Evolutionary conservation across 139 green algal genomes (phyloP).

Genomic region (Astrephomene gubernaculifera): DNA sequence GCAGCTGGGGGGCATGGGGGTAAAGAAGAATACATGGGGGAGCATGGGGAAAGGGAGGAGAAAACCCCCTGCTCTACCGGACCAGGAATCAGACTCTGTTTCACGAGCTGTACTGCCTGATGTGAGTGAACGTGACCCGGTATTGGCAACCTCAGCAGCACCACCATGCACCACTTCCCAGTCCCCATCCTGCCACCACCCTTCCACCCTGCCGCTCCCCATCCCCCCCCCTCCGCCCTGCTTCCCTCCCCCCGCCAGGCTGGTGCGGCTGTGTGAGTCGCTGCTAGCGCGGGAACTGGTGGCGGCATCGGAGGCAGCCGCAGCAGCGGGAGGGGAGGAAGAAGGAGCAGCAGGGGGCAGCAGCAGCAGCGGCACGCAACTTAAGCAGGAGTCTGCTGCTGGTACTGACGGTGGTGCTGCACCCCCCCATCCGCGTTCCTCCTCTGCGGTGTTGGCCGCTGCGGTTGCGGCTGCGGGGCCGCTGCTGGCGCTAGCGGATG

Average conservation of each 20-base stretch:
- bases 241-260: not conserved
- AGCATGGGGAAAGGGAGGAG: no score
- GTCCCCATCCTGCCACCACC: not conserved
- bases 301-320: not conserved
- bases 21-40: no score
- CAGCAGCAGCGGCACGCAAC: not conserved
- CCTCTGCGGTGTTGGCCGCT: conserved; percentile 3
- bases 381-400: no score
- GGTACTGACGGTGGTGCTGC: no score
- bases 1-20: not conserved
- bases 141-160: no score
- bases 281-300: conserved; percentile 35
- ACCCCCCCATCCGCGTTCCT: no score
- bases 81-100: no score
- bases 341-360: not conserved
- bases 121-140: no score
- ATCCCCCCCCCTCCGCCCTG: not conserved
- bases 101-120: no score
- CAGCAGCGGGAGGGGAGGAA: not conserved
- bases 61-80: no score
- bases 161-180: not conserved
- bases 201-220: not conserved
- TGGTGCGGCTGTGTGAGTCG: conserved; percentile 32
- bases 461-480: conserved; percentile 10
- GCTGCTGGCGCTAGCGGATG: conserved; percentile 44